These are phyloP conservation scores for Polyporus tsugae DNA, from an alignment of 1,284 basidiomycete genomes.

Conservation along the genomic window DNA sequence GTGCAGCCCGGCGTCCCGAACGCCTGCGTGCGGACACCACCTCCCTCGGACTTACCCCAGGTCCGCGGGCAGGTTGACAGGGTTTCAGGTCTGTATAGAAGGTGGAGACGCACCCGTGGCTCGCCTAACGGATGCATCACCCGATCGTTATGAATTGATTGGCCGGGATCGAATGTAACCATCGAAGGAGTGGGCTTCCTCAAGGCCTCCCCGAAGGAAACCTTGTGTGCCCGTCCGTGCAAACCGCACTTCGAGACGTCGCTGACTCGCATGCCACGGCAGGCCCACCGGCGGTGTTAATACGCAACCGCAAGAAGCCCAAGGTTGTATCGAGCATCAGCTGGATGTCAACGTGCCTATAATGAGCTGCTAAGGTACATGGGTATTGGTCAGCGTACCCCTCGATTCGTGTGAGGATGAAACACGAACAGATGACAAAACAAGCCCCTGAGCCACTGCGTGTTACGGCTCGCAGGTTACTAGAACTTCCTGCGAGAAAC, in stretches of 20 bases:
- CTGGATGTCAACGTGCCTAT: conserved; percentile 1
- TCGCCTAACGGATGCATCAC: not conserved
- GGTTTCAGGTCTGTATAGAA: conserved; percentile 2
- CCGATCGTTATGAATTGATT: not conserved
- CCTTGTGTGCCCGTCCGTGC: not conserved
- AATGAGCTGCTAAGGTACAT: not conserved
- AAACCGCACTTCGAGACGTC: not conserved
- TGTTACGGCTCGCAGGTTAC: not conserved
- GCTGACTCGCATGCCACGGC: not conserved
- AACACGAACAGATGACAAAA: not conserved
- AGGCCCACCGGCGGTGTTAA: not conserved
- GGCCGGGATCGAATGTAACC: conserved; percentile 1
- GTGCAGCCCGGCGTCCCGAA: not conserved
- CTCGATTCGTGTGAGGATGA: not conserved
- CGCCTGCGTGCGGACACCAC: not conserved
- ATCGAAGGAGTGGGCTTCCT: not conserved
- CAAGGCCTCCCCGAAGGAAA: not conserved
- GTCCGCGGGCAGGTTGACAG: not conserved
- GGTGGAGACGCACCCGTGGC: not conserved
- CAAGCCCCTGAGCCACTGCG: not conserved
- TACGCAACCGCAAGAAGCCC: not conserved
- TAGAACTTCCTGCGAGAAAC: not conserved
- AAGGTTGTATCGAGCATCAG: not conserved
- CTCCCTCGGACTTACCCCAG: not conserved
- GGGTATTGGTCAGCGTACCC: not conserved